These are phyloP conservation scores for Trypanosoma rangeli DNA, from an alignment of 208 protist genomes.

Conservation along the genomic window DNA sequence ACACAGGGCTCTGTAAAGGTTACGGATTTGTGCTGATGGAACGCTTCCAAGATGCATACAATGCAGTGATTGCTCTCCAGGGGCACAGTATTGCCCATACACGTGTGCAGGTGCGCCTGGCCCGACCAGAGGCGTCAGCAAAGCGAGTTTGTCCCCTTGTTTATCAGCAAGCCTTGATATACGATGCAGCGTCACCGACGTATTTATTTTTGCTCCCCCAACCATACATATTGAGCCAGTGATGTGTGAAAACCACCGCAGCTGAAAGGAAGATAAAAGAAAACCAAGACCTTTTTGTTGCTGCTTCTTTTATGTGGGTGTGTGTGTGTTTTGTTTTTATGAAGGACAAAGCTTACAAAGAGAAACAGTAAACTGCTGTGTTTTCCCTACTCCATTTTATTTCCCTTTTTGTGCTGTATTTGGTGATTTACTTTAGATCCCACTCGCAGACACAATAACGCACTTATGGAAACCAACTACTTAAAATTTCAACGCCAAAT, in stretches of 20 bases:
- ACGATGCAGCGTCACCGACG: constrained; percentile 35
- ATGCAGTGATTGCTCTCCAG: constrained; percentile 57
- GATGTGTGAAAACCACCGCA: constrained; percentile 18
- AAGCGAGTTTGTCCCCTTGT: constrained; percentile 75
- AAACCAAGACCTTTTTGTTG: constrained; percentile 17
- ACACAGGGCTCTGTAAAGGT: constrained; percentile 60
- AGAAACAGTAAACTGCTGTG: too few species aligned
- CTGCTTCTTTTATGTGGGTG: too few species aligned
- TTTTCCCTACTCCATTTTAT: too few species aligned
- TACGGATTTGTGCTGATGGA: constrained; percentile 87
- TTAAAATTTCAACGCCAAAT: constrained; percentile 14
- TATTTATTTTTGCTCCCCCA: constrained; percentile 30
- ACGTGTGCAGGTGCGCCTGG: constrained; percentile 76
- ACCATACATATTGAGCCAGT: constrained; percentile 20
- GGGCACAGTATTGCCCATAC: constrained; percentile 44
- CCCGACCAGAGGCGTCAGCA: constrained; percentile 52
- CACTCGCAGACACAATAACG: constrained; percentile 16
- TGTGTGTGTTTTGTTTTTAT: too few species aligned
- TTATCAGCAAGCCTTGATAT: constrained; percentile 59
- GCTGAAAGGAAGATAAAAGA: background rate
- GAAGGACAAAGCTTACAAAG: too few species aligned
- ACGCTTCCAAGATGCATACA: constrained; percentile 42
- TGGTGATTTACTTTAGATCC: constrained; percentile 12
- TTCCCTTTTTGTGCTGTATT: too few species aligned
- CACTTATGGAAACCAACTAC: constrained; percentile 20